Evolutionary conservation across 805 yeast species (phyloP), one percentile per base, ranked within the genome.

Genomic region (Metschnikowia corniflorae): DNA sequence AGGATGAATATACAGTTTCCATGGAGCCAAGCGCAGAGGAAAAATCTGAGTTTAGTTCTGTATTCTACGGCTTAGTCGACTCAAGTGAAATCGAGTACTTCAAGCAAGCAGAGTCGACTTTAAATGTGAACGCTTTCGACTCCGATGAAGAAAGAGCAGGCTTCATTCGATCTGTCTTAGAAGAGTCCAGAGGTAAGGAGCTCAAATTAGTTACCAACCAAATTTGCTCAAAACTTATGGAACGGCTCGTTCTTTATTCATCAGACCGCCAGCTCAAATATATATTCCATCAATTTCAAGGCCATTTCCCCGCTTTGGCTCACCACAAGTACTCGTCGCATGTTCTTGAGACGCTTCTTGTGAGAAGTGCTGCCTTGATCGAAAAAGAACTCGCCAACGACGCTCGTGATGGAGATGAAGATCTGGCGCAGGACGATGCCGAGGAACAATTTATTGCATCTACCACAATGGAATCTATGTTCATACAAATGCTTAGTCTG

Each of bases 291-390:
- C 76, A 80, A 1, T 84, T 88, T 53, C 69, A 69, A 27, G 86
- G 84, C n/a, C 83, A 83, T 46, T 82, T 86, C 49, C 77, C 73
- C n/a, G 77, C 81, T 15, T 68, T 89, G 46, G 75, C 93, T 3
- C 79, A 79, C 49, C 97, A 93, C 53, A 88, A 89, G 57, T 91
- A 87, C 55, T 80, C 96, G 1, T 89, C 97, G 1, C 98, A 93
- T 60, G 95, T 94, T 43, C 68, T 88, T 36, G 97, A 91, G 58
- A 86, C 97, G 0, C 68, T 88, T 24, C 60, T 91, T 19, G 84
- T 83, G 20, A 70, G 91, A 57, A 60, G 78, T 35, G 91, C 96
- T 3, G 77, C 85, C 1, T 57, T 83, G 37, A 71, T 85, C 10
- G 95, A 86, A 55, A 77, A 78, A 47, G 96, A 87, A 55, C 53